Evolutionary conservation across 1,284 basidiomycete species (phyloP).

Genomic region (Ustilago lituana): DNA sequence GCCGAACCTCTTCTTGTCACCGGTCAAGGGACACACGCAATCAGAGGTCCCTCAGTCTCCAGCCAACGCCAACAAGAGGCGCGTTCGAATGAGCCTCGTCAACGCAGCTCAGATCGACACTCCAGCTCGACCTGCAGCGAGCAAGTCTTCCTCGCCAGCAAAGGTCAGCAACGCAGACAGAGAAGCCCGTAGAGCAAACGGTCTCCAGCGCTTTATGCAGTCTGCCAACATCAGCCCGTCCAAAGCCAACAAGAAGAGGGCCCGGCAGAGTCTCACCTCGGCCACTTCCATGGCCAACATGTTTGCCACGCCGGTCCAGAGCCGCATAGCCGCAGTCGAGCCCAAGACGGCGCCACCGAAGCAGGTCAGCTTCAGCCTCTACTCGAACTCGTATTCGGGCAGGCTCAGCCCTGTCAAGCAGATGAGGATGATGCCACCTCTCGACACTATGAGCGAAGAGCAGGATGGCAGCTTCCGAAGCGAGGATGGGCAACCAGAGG

Average conservation of each 20-base stretch:
- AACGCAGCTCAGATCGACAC: conserved; percentile 46
- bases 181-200: conserved; percentile 30
- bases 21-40: conserved; percentile 11
- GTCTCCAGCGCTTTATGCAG: conserved; percentile 39
- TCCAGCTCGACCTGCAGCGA: conserved; percentile 21
- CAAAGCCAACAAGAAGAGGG: conserved; percentile 10
- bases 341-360: conserved; percentile 47
- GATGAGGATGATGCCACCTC: conserved; percentile 45
- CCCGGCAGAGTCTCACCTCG: conserved; percentile 33
- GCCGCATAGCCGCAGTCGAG: conserved; percentile 4
- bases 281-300: conserved; percentile 13
- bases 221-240: conserved; percentile 33
- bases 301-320: conserved; percentile 40
- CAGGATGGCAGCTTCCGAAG: conserved; percentile 34
- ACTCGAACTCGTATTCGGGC: conserved; percentile 20
- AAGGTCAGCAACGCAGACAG: conserved; percentile 15
- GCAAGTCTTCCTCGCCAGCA: conserved; percentile 10
- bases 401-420: conserved; percentile 46
- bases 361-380: conserved; percentile 45
- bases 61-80: conserved; percentile 5
- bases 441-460: conserved; percentile 46
- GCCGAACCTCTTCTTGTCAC: conserved; percentile 14
- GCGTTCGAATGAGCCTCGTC: conserved; percentile 48
- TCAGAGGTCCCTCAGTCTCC: conserved; percentile 20
- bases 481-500: conserved; percentile 9